phyloP scores from a whole-genome alignment of 768 basidiomycete genomes.

The Suillus placidus region DNA sequence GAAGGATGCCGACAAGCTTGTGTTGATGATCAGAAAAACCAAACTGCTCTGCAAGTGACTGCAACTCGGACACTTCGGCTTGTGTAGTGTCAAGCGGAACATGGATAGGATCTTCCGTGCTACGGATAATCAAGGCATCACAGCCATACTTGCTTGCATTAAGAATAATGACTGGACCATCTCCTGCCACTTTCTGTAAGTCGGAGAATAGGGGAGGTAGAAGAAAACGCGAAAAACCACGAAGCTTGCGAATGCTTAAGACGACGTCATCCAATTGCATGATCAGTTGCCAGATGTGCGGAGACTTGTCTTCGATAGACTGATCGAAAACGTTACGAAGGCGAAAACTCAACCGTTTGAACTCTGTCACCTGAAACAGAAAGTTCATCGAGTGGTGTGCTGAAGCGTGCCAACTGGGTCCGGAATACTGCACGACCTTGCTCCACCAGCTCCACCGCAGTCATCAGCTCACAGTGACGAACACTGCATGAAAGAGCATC shows the following conservation, averaged over 20 bases:
- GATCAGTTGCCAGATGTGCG: too few relatives aligned
- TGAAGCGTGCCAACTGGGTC: constrained; percentile 30
- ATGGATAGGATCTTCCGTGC: neutral
- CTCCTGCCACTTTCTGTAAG: neutral
- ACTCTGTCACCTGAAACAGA: neutral
- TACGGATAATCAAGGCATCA: neutral
- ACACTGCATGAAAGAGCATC: neutral
- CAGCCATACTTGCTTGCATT: neutral
- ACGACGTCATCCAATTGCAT: too few relatives aligned
- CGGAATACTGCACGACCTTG: constrained; percentile 34
- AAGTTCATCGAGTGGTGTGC: constrained; percentile 26
- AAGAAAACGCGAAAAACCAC: neutral
- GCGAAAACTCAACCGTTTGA: neutral
- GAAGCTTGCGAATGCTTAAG: too few relatives aligned
- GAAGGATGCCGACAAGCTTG: neutral
- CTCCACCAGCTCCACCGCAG: constrained; percentile 7
- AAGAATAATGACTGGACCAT: neutral
- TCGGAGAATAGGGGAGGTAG: neutral
- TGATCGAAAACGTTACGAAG: too few relatives aligned
- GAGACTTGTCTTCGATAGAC: too few relatives aligned
- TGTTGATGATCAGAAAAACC: neutral
- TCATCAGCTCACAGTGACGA: neutral
- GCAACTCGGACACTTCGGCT: neutral
- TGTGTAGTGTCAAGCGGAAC: neutral
- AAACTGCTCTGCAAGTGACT: neutral